These are phyloP conservation scores for Ascoidea rubescens DNA, from an alignment of 805 yeast genomes.

Conservation along the genomic window DNA sequence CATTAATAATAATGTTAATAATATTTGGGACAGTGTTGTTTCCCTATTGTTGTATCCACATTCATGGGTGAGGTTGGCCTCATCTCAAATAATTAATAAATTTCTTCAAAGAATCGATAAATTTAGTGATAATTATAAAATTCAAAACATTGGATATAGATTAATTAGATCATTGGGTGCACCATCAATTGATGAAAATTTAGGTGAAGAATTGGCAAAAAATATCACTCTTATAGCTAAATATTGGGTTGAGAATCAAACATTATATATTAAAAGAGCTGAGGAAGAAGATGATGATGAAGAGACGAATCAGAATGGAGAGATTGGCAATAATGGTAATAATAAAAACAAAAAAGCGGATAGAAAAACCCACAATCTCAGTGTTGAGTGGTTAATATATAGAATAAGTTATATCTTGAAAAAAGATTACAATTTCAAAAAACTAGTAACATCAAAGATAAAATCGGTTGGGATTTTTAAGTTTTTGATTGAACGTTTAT, in stretches of 20 bases:
- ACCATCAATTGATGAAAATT: slow-evolving; percentile 48
- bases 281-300: slow-evolving; percentile 17
- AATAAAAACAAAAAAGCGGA: slow-evolving; percentile 9
- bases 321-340: slow-evolving; percentile 14
- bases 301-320: slow-evolving; percentile 11
- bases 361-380: slow-evolving; percentile 18
- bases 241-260: slow-evolving; percentile 40
- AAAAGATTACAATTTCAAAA: slow-evolving; percentile 44
- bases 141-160: slow-evolving; percentile 59
- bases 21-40: slow-evolving; percentile 37
- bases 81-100: slow-evolving; percentile 30
- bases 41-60: slow-evolving; percentile 69
- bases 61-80: slow-evolving; percentile 71
- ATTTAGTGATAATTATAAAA: slow-evolving; percentile 27
- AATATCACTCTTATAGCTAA: slow-evolving; percentile 47
- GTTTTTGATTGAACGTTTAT: slow-evolving; percentile 38
- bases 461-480: slow-evolving; percentile 61
- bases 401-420: slow-evolving; percentile 51
- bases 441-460: slow-evolving; percentile 45
- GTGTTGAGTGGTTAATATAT: slow-evolving; percentile 48
- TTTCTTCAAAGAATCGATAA: slow-evolving; percentile 7
- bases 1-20: slow-evolving; percentile 19
- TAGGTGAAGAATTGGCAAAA: slow-evolving; percentile 53
- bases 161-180: slow-evolving; percentile 72
- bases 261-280: slow-evolving; percentile 21